Percentiles rank a stretch among this genome's conserved stretches.
phyloP scores from a whole-genome alignment of 352 stramenopile genomes.

The Pythium folliculosum region DNA sequence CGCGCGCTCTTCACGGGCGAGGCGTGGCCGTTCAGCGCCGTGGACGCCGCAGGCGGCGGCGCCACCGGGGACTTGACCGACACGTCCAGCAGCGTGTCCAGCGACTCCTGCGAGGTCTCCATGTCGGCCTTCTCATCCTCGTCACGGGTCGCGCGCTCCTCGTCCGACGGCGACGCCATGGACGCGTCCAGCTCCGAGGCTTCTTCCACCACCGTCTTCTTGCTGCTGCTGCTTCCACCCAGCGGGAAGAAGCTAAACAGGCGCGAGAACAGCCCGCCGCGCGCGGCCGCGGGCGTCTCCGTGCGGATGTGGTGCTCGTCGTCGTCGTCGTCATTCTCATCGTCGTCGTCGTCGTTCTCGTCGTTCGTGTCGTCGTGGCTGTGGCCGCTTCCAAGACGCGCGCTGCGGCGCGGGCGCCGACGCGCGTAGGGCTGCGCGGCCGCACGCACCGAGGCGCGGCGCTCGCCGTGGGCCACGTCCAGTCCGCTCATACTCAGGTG shows the following conservation, averaged over 20 bases:
- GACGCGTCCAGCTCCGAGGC: conserved; percentile 11
- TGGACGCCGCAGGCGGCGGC: not conserved
- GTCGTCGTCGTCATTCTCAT: not conserved
- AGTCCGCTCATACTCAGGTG: conserved; percentile 24
- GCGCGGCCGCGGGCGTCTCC: conserved; percentile 5
- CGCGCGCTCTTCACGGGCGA: conserved; percentile 17
- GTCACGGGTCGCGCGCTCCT: conserved; percentile 33
- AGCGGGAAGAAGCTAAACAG: conserved; percentile 71
- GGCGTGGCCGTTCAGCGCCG: conserved; percentile 19
- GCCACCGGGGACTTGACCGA: conserved; percentile 14
- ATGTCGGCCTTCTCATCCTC: conserved; percentile 27
- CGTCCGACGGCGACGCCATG: conserved; percentile 20
- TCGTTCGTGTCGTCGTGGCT: conserved; percentile 27
- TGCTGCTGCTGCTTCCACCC: conserved; percentile 25
- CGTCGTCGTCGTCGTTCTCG: conserved; percentile 12
- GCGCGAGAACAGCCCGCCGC: conserved; percentile 50
- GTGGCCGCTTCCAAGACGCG: conserved; percentile 36
- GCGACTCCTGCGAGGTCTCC: conserved; percentile 23
- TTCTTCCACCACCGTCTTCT: conserved; percentile 23
- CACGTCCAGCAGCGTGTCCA: conserved; percentile 22
- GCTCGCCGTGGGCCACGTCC: conserved; percentile 16
- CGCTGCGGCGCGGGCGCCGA: conserved; percentile 32
- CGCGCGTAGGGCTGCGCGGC: conserved; percentile 29
- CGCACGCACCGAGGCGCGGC: conserved; percentile 16
- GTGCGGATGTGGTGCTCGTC: not conserved